Evolutionary conservation across 768 basidiomycete species (phyloP).

Genomic region (Pleurotus citrinopileatus): DNA sequence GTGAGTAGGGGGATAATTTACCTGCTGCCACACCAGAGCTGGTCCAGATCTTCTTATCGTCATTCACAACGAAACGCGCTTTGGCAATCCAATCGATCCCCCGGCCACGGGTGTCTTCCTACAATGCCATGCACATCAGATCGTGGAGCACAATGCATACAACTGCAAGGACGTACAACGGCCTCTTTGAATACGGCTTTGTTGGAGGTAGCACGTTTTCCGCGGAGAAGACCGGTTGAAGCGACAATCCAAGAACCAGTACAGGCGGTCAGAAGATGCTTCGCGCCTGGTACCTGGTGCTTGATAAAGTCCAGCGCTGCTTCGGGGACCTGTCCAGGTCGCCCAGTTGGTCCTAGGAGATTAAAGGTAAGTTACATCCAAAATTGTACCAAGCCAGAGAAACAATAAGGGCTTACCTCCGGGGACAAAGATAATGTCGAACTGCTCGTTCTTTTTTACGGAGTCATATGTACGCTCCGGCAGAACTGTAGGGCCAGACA

Average conservation of each 20-base stretch:
- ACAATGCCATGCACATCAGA: not conserved
- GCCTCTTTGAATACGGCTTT: constrained; percentile 21
- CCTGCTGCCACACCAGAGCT: constrained; percentile 36
- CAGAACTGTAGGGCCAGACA: not conserved
- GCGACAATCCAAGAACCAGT: constrained; percentile 26
- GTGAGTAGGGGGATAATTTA: constrained; percentile 7
- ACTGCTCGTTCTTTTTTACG: not conserved
- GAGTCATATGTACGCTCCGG: not conserved
- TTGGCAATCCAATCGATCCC: constrained; percentile 32
- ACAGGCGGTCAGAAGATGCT: constrained; percentile 27
- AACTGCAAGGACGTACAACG: constrained; percentile 13
- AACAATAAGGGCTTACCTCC: not conserved
- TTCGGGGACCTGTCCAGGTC: not conserved
- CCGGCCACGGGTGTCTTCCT: constrained; percentile 21
- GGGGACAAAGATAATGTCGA: not conserved
- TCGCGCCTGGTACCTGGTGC: constrained; percentile 15
- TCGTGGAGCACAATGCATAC: not conserved
- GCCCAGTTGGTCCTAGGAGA: not conserved
- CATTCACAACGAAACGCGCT: constrained; percentile 32
- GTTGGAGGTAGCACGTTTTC: constrained; percentile 29
- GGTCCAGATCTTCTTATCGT: constrained; percentile 37
- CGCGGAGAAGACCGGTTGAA: constrained; percentile 23
- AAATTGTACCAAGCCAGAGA: too few relatives aligned
- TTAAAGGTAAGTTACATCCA: not conserved
- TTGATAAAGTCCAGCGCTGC: constrained; percentile 16